Conservation (phyloP, 2,329 filamentous ascomycete species). For the Elsinoe necatrix region DNA sequence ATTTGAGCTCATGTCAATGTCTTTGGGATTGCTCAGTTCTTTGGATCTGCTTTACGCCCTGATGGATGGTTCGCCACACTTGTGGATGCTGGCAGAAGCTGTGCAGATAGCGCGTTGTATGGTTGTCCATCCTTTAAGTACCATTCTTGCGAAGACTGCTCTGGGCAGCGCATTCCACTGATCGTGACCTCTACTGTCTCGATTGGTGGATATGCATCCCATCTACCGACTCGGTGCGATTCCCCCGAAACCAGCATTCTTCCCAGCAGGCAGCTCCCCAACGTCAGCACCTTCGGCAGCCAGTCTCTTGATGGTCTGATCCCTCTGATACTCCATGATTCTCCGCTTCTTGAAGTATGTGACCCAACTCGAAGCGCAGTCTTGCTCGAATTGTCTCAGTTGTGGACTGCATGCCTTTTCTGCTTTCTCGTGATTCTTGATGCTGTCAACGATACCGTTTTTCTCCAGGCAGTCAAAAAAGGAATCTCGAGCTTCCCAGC, state of each 20-base stretch:
- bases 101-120: too few relatives aligned
- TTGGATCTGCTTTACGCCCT: too few relatives aligned
- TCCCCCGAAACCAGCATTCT: neutral
- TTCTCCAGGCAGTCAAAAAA: slow-evolving; percentile 86
- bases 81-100: too few relatives aligned
- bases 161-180: too few relatives aligned
- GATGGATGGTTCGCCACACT: too few relatives aligned
- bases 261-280: neutral
- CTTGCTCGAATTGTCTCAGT: slow-evolving; percentile 62
- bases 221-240: slow-evolving; percentile 4
- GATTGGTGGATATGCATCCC: too few relatives aligned
- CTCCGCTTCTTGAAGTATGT: slow-evolving; percentile 97
- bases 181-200: too few relatives aligned
- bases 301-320: slow-evolving; percentile 66
- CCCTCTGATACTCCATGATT: slow-evolving; percentile 84
- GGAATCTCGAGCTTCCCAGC: slow-evolving; percentile 81
- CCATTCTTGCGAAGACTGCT: too few relatives aligned
- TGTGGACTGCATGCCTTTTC: slow-evolving; percentile 50
- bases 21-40: too few relatives aligned
- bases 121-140: too few relatives aligned
- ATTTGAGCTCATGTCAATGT: too few relatives aligned
- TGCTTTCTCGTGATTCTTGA: slow-evolving; percentile 48
- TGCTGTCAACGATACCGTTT: slow-evolving; percentile 68
- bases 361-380: slow-evolving; percentile 89
- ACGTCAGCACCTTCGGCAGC: slow-evolving; percentile 36